phyloP scores from a whole-genome alignment of 208 protist genomes.

The Crithidia expoeki region DNA sequence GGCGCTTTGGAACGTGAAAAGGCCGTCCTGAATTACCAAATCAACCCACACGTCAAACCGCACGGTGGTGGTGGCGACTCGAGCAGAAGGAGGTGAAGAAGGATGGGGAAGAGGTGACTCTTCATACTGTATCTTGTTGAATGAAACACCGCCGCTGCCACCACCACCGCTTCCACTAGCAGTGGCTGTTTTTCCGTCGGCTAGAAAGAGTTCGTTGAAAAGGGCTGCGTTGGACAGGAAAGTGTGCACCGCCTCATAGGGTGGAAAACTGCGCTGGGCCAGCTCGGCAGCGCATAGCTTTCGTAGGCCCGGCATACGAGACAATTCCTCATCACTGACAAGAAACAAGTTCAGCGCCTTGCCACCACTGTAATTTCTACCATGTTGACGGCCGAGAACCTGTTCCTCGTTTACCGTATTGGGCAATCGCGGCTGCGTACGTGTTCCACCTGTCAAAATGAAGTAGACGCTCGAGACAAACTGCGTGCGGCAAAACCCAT shows the following conservation, averaged over 20 bases:
- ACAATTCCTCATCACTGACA: constrained; percentile 5
- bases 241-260: constrained; percentile 49
- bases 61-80: not conserved
- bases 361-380: not conserved
- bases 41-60: constrained; percentile 38
- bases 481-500: constrained; percentile 24
- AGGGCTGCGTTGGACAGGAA: constrained; percentile 27
- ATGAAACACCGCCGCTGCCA: not conserved
- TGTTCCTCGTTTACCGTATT: not conserved
- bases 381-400: not conserved
- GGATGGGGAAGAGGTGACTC: not conserved
- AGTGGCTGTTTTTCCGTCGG: not conserved
- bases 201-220: constrained; percentile 31
- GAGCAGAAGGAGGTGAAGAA: not conserved
- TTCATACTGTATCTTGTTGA: too few species aligned
- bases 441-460: constrained; percentile 26
- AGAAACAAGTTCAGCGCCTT: constrained; percentile 23
- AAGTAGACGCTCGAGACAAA: constrained; percentile 38
- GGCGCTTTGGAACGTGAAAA: constrained; percentile 58
- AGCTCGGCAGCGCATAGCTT: constrained; percentile 34
- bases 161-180: not conserved
- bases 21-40: constrained; percentile 46
- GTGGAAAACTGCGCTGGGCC: constrained; percentile 49
- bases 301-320: constrained; percentile 9
- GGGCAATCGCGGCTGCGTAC: constrained; percentile 13